These are phyloP conservation scores for Potentilla sterilis DNA, from an alignment of 306 rosid species.

Conservation along the genomic window DNA sequence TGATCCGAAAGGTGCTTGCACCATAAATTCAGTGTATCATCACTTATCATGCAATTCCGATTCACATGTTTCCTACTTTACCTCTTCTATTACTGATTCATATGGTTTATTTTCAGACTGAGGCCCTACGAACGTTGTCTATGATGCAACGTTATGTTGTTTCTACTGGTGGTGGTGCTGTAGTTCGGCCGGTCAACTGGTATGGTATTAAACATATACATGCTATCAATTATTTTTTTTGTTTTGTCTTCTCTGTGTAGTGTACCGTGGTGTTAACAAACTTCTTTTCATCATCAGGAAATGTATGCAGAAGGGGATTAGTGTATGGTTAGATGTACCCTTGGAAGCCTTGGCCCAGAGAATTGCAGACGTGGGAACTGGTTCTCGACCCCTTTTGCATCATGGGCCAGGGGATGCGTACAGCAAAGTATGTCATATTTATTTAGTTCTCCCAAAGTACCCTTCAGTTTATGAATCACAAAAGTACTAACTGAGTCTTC, in stretches of 20 bases:
- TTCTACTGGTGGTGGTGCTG: slow-evolving; percentile 98
- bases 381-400: slow-evolving; percentile 89
- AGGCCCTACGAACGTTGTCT: slow-evolving; percentile 65
- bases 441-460: slow-evolving; percentile 3
- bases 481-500: not conserved
- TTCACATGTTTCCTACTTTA: not conserved
- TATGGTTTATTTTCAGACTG: slow-evolving; percentile 51
- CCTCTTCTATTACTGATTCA: not conserved
- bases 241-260: not conserved
- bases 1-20: not conserved
- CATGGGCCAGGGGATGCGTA: slow-evolving; percentile 73
- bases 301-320: slow-evolving; percentile 83
- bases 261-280: not conserved
- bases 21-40: not conserved
- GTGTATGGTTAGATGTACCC: slow-evolving; percentile 95
- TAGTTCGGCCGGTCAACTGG: slow-evolving; percentile 86
- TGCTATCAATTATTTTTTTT: slow-evolving; percentile 1
- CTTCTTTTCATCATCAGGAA: slow-evolving; percentile 50
- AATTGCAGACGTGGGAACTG: slow-evolving; percentile 84
- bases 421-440: slow-evolving; percentile 51
- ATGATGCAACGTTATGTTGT: slow-evolving; percentile 56
- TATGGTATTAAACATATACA: slow-evolving; percentile 31
- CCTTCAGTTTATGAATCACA: not conserved
- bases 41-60: not conserved
- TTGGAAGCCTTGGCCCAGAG: slow-evolving; percentile 85